Percentiles rank a stretch among this genome's conserved stretches.
phyloP scores from a whole-genome alignment of 2,329 filamentous ascomycete genomes.

The Pseudonectria foliicola region DNA sequence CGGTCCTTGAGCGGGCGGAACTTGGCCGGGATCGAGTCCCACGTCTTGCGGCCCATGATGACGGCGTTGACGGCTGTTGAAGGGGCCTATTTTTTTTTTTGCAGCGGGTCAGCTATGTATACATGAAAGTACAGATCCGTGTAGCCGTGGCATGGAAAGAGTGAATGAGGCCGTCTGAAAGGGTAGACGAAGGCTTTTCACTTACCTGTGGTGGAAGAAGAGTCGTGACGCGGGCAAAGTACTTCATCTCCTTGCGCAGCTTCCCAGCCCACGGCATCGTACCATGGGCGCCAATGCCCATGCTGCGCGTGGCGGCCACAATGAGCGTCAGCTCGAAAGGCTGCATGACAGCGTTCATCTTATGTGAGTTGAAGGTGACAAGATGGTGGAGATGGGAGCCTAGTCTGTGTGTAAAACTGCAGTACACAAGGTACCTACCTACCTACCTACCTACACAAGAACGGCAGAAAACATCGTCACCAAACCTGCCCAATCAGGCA shows the following conservation, averaged over 20 bases:
- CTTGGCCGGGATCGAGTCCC: constrained; percentile 75
- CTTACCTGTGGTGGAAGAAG: constrained; percentile 42
- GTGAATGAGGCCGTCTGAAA: too few relatives aligned
- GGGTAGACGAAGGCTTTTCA: too few relatives aligned
- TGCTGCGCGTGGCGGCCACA: constrained; percentile 81
- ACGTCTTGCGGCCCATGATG: constrained; percentile 97
- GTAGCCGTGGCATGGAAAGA: too few relatives aligned
- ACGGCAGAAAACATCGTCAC: background rate
- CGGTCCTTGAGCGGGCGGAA: constrained; percentile 76
- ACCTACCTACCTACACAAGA: too few relatives aligned
- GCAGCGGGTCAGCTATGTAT: background rate
- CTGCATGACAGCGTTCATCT: constrained; percentile 21
- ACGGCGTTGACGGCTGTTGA: constrained; percentile 58
- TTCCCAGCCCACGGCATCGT: constrained; percentile 76
- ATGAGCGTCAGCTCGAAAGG: constrained; percentile 71
- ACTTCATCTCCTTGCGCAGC: constrained; percentile 85
- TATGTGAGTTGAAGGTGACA: background rate
- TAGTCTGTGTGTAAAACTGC: too few relatives aligned
- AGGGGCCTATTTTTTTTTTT: constrained; percentile 18
- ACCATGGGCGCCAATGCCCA: constrained; percentile 80
- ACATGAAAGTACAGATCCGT: too few relatives aligned
- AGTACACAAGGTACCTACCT: too few relatives aligned
- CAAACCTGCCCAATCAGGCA: too few relatives aligned
- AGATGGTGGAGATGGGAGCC: too few relatives aligned
- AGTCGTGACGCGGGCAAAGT: constrained; percentile 87